Evolutionary conservation across 2,329 filamentous ascomycete genomes (phyloP).

Genomic region (Pseudocercospora pini-densiflorae): DNA sequence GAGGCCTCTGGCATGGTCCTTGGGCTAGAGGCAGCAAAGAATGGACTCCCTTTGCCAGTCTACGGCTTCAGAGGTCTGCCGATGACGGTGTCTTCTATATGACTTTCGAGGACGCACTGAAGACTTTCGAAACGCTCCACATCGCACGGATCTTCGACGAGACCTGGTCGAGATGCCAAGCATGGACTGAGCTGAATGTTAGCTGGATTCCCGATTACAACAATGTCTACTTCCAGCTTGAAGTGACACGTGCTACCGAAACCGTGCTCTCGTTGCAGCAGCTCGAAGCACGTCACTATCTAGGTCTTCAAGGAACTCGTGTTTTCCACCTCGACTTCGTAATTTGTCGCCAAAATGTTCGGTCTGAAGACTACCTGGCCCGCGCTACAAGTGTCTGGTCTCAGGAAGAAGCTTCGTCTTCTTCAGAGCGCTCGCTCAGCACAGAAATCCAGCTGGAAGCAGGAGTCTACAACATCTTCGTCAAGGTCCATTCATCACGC

Average conservation of each 20-base stretch:
- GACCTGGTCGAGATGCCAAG: not conserved
- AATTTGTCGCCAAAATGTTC: not conserved
- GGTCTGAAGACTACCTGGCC: not conserved
- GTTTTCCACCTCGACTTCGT: slow-evolving; percentile 2
- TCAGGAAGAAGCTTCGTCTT: no score
- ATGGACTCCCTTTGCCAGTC: slow-evolving; percentile 69
- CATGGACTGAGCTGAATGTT: not conserved
- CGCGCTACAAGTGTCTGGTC: no score
- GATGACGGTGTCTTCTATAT: slow-evolving; percentile 59
- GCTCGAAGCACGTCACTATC: not conserved
- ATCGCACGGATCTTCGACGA: not conserved
- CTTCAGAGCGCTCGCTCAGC: no score
- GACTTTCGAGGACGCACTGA: slow-evolving; percentile 60
- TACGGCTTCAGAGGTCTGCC: slow-evolving; percentile 72
- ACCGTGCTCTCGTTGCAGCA: not conserved
- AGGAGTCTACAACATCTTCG: no score
- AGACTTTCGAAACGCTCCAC: slow-evolving; percentile 43
- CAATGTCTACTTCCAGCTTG: not conserved
- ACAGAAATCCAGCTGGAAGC: no score
- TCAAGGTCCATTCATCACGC: not conserved
- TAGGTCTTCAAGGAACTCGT: not conserved
- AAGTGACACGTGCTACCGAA: not conserved
- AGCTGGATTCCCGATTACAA: not conserved
- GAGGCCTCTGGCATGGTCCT: slow-evolving; percentile 72
- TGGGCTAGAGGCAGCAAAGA: slow-evolving; percentile 78